These are phyloP conservation scores for Malus hybrid DNA, from an alignment of 331 rosid species.

Conservation along the genomic window DNA sequence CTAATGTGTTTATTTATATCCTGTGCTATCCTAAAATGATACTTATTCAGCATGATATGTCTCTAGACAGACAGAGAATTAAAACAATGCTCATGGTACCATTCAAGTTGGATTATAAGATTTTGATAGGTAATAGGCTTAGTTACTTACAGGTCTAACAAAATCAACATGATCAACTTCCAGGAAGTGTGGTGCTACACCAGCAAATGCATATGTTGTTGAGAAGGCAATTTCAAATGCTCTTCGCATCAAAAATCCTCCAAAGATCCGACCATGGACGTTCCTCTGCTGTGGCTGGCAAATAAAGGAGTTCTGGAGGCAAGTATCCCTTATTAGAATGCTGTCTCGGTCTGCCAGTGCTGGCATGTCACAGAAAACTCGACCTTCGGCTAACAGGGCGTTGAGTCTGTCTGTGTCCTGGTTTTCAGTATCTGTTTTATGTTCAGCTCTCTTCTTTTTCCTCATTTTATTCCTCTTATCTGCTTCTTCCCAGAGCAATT, in stretches of 20 bases:
- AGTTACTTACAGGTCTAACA: conserved; percentile 71
- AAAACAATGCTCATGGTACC: too few relatives aligned
- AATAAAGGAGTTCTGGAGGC: conserved; percentile 77
- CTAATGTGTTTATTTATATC: too few relatives aligned
- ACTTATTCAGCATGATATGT: too few relatives aligned
- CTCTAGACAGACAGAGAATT: too few relatives aligned
- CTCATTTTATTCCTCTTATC: conserved; percentile 65
- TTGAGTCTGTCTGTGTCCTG: conserved; percentile 38
- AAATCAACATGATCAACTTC: conserved; percentile 98
- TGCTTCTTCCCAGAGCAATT: conserved; percentile 70
- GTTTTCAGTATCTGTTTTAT: conserved; percentile 25
- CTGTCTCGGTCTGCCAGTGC: conserved; percentile 94
- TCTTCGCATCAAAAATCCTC: conserved; percentile 92
- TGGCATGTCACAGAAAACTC: conserved; percentile 83
- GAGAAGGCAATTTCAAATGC: conserved; percentile 91
- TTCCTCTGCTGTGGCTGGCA: conserved; percentile 98
- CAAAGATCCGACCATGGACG: conserved; percentile 84
- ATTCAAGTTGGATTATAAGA: not conserved
- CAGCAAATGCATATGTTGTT: conserved; percentile 87
- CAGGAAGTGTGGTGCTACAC: conserved; percentile 73
- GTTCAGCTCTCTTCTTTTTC: conserved; percentile 43
- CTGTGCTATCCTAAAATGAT: too few relatives aligned
- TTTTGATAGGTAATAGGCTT: not conserved
- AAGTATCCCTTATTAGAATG: conserved; percentile 69
- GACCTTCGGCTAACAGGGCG: conserved; percentile 73